Percentiles rank a stretch among this genome's conserved stretches.
These are phyloP conservation scores for Venturia pyrina DNA, from an alignment of 2,329 filamentous ascomycete genomes.

Conservation along the genomic window DNA sequence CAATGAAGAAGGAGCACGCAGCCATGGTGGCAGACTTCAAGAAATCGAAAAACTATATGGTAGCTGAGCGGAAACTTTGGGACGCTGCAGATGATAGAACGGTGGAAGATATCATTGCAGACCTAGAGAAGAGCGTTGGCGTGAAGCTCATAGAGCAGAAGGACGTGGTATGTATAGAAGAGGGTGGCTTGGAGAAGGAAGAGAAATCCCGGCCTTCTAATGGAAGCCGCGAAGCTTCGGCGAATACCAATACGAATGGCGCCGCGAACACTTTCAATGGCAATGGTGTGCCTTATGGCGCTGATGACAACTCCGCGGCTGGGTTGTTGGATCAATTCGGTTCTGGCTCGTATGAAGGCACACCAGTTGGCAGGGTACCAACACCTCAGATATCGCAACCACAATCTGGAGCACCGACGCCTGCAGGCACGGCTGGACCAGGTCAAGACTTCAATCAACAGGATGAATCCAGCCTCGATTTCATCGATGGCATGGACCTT, in stretches of 20 bases:
- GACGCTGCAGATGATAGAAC: conserved; percentile 5
- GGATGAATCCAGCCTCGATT: conserved; percentile 12
- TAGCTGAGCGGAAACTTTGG: conserved; percentile 62
- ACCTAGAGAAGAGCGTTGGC: conserved; percentile 63
- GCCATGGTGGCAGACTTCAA: conserved; percentile 66
- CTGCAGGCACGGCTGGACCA: conserved; percentile 45
- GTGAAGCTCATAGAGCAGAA: conserved; percentile 55
- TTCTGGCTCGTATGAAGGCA: conserved; percentile 49
- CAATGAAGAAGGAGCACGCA: conserved; percentile 70
- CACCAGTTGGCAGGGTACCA: conserved; percentile 50
- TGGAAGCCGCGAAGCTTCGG: background rate
- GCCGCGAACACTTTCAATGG: conserved; percentile 9
- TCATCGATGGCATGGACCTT: conserved; percentile 29
- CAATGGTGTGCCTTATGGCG: conserved; percentile 5
- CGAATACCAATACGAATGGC: conserved; percentile 12
- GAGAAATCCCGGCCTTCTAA: conserved; percentile 17
- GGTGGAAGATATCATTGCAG: conserved; percentile 59
- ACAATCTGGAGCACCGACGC: conserved; percentile 36
- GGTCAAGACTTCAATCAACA: conserved; percentile 24
- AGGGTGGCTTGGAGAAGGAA: conserved; percentile 62
- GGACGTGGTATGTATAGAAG: conserved; percentile 61
- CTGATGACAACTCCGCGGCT: conserved; percentile 36
- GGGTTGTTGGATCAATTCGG: conserved; percentile 61
- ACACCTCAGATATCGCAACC: conserved; percentile 45
- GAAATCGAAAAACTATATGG: conserved; percentile 57